Evolutionary conservation across 2,329 filamentous ascomycete genomes (phyloP).

Genomic region (Xylaria hypoxylon): DNA sequence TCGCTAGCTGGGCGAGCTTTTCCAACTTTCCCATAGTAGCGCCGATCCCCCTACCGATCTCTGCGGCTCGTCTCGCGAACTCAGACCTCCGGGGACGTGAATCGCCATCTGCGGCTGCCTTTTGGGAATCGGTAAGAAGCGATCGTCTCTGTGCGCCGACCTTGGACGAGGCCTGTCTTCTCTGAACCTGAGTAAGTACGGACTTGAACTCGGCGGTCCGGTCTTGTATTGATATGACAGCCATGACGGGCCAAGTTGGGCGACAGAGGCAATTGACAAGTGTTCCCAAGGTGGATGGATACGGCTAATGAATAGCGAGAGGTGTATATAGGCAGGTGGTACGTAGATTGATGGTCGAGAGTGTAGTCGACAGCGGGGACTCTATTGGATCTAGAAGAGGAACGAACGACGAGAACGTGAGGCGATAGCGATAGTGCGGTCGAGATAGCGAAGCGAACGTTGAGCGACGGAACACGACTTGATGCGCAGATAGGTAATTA

Average conservation of each 20-base stretch:
- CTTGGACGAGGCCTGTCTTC: slow-evolving; percentile 80
- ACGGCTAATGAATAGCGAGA: neutral
- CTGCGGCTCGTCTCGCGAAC: slow-evolving; percentile 90
- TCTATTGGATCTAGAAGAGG: neutral
- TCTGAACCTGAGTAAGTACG: slow-evolving; percentile 87
- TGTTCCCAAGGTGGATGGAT: neutral
- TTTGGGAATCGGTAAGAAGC: slow-evolving; percentile 79
- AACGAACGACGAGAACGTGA: neutral
- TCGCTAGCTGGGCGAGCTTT: slow-evolving; percentile 92
- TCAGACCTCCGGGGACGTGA: slow-evolving; percentile 77
- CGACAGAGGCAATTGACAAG: neutral
- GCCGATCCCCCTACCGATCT: slow-evolving; percentile 91
- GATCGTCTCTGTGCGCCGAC: slow-evolving; percentile 82
- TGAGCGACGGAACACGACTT: slow-evolving; percentile 5
- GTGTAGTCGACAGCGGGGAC: neutral
- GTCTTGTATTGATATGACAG: slow-evolving; percentile 87
- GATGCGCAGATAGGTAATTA: slow-evolving; percentile 14
- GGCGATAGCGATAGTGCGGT: slow-evolving; percentile 2
- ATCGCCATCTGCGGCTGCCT: slow-evolving; percentile 69
- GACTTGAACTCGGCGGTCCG: slow-evolving; percentile 95
- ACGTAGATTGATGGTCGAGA: neutral
- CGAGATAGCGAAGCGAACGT: slow-evolving; percentile 11
- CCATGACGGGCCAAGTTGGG: slow-evolving; percentile 60
- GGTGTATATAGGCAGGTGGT: neutral
- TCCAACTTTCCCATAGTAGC: slow-evolving; percentile 95